phyloP scores from a whole-genome alignment of 2,329 filamentous ascomycete species.

The Xylaria sp. region DNA sequence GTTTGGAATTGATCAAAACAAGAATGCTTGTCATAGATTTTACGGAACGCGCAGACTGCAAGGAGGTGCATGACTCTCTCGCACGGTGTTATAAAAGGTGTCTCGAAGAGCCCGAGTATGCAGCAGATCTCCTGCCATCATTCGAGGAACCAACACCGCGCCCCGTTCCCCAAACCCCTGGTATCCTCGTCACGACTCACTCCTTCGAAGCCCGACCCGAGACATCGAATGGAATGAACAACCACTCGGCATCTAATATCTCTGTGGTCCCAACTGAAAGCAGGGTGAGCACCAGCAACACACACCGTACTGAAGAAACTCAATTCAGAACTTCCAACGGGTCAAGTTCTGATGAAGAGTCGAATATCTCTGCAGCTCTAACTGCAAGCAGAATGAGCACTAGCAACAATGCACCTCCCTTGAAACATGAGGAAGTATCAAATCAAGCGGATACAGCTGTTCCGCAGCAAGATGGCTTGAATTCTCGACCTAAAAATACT shows the following conservation, averaged over 20 bases:
- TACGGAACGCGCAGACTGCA: conserved; percentile 17
- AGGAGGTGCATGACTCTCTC: conserved; percentile 19
- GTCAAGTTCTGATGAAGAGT: neutral
- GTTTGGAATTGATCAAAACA: conserved; percentile 25
- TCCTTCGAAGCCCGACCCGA: neutral
- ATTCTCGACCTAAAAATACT: neutral
- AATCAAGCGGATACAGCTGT: neutral
- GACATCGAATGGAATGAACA: neutral
- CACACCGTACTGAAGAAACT: neutral
- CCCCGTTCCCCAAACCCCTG: neutral
- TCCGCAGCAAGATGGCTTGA: neutral
- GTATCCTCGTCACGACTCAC: neutral
- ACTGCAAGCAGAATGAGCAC: neutral
- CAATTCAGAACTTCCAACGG: neutral
- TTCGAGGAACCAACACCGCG: neutral
- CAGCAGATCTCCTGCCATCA: conserved; percentile 1
- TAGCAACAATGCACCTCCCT: neutral
- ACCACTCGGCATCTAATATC: neutral
- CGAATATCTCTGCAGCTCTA: neutral
- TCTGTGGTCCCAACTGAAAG: neutral
- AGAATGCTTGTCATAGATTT: conserved; percentile 20
- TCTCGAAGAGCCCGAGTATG: conserved; percentile 12
- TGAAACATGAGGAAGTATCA: neutral
- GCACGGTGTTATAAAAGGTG: conserved; percentile 9
- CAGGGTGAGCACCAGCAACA: neutral